Percentiles rank a stretch among this genome's conserved stretches.
Conservation (phyloP, 2,329 filamentous ascomycete genomes). For the Paradendryphiella salina region DNA sequence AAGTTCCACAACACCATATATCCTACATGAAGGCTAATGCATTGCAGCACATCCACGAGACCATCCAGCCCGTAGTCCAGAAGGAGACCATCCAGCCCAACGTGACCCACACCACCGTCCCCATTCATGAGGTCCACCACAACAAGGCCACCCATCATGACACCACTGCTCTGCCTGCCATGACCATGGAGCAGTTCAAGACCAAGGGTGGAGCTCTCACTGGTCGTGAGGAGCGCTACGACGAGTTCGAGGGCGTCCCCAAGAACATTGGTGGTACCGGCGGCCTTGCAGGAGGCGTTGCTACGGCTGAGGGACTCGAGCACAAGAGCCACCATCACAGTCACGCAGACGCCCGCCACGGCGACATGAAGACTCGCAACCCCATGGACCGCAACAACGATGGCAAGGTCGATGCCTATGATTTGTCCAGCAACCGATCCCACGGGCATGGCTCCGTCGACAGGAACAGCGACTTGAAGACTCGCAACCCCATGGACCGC, state of each 20-base stretch:
- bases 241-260: slow-evolving; percentile 66
- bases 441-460: neutral
- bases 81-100: slow-evolving; percentile 69
- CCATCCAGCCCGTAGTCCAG: slow-evolving; percentile 70
- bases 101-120: slow-evolving; percentile 71
- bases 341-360: slow-evolving; percentile 20
- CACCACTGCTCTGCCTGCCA: slow-evolving; percentile 64
- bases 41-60: slow-evolving; percentile 62
- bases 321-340: slow-evolving; percentile 23
- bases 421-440: slow-evolving; percentile 8
- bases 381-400: slow-evolving; percentile 15
- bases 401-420: slow-evolving; percentile 6
- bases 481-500: slow-evolving; percentile 4
- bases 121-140: slow-evolving; percentile 73
- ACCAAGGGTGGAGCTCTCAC: slow-evolving; percentile 57
- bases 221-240: slow-evolving; percentile 60
- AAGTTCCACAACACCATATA: slow-evolving; percentile 1
- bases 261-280: slow-evolving; percentile 50
- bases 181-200: slow-evolving; percentile 68
- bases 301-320: slow-evolving; percentile 17
- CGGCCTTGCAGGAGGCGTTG: slow-evolving; percentile 20
- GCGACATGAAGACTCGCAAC: slow-evolving; percentile 21
- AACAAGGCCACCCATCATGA: slow-evolving; percentile 67
- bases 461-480: no score
- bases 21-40: slow-evolving; percentile 10